Evolutionary conservation across 306 rosid species (phyloP), one percentile per base, ranked within the genome.

Genomic region (Prunus fruticosa): DNA sequence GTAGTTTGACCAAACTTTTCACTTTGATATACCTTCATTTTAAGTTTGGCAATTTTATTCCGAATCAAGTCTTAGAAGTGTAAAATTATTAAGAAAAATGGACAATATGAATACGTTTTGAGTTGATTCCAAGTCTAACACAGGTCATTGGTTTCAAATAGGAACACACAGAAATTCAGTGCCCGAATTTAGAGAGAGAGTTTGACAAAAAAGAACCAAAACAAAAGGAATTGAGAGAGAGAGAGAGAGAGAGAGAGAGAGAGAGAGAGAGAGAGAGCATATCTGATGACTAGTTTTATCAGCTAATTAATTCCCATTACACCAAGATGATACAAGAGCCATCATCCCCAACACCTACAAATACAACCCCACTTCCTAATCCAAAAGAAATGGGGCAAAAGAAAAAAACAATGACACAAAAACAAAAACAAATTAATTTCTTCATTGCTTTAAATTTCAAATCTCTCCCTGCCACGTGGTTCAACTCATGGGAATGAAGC

Each of bases 261-360:
- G 41, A 34, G 43, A 38, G 43, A 38, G 43, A 18, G 20, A 53
- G 54, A 51, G 56, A 18, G 22, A 54, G 61, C n/a, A 25, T 16
- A 15, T 5, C 66, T 60, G 46, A 16, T 60, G 46, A 16, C 58
- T 60, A 73, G 34, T 45, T 58, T 73, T 14, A 61, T 73, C 34
- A 61, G 28, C 77, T 74, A 74, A 61, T 15, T 43, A 45, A 74
- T 74, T 74, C 69, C 20, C 57, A 46, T 61, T 73, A 61, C 69
- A 74, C 49, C 77, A 46, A 46, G 43, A 61, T 13, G 30, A 45
- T 46, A 61, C 69, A 58, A 73, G 69, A 58, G 51, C 20, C 67
- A 52, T 45, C 69, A 60, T 73, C 58, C 77, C 69, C 77, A 61
- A 73, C 60, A 46, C 23, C 77, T 74, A 74, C 60, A 73, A 38